Evolutionary conservation across 352 stramenopile species (phyloP), one percentile per base, ranked within the genome.

Genomic region (Phytopythium litorale): DNA sequence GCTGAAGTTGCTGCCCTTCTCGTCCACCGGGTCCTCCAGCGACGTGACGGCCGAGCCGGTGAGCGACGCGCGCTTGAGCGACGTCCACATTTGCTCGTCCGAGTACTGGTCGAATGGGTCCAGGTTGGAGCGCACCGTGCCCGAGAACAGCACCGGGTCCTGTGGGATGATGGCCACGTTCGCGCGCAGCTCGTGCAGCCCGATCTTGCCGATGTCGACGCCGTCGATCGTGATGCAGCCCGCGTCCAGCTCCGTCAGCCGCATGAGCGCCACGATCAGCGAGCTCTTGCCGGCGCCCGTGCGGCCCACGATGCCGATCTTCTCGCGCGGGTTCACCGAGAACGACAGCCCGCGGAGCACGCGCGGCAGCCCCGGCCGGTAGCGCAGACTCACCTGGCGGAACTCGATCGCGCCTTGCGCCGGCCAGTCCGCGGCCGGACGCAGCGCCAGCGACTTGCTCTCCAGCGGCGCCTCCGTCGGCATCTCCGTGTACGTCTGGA

Each of bases 81-180:
- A 96, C 33, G 85, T 73, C 71, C 85, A 75, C 49, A 98, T 84
- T 58, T 97, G 83, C 7, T 88, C 75, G 56, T 97, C 88, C 38
- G 66, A 72, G 73, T 89, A 94, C 61, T 94, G 61, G 35, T 81
- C 66, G 64, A 97, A 97, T 19, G 94, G 94, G 68, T 98, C 92
- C 33, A 98, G 55, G 66, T 97, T 97, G 48, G 75, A 87, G 42
- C 90, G 78, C 25, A 98, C 75, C 2, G 78, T 92, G 46, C 96
- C 94, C 4, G 84, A 90, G 72, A 98, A 98, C 38, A 98, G 68
- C 25, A 98, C 88, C 18, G 96, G 95, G 64, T 98, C 92, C 75
- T 98, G 93, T 12, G 88, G 87, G 33, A 94, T 98, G 60, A 98
- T 95, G 23, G 92, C 65, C 43, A 82, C 70, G 50, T 79, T 79